A percentile compares a stretch with the other conserved stretches of the same genome.
Conservation (phyloP, 495 filamentous ascomycete species). For the Hypoxylon fragiforme region DNA sequence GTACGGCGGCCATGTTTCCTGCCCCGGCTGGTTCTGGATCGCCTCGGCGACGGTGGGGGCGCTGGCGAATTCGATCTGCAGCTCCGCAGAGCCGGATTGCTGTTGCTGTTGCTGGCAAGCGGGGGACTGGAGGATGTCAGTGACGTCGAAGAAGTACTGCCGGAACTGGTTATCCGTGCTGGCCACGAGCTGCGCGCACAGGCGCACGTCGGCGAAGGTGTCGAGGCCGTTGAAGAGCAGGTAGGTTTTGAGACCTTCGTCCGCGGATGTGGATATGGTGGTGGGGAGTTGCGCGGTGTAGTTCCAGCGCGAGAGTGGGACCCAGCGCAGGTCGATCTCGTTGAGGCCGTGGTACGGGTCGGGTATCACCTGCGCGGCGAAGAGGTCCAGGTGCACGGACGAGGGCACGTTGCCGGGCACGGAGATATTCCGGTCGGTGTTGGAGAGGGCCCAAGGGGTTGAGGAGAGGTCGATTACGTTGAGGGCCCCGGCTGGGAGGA, state of each 20-base stretch:
- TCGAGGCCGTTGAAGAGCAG: slow-evolving; percentile 69
- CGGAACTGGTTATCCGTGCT: slow-evolving; percentile 73
- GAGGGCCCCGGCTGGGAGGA: slow-evolving; percentile 8
- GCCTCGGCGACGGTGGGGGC: slow-evolving; percentile 52
- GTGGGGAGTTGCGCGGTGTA: slow-evolving; percentile 57
- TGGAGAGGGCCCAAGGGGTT: slow-evolving; percentile 60
- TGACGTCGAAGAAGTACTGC: slow-evolving; percentile 70
- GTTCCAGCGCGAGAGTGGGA: slow-evolving; percentile 63
- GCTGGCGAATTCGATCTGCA: slow-evolving; percentile 61
- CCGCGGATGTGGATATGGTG: slow-evolving; percentile 54
- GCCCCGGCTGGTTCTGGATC: slow-evolving; percentile 56
- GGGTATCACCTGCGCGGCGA: slow-evolving; percentile 55
- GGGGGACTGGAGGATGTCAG: no score
- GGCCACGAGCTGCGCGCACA: slow-evolving; percentile 64
- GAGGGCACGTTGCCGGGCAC: slow-evolving; percentile 65
- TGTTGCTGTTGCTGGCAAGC: slow-evolving; percentile 54
- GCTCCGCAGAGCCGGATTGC: slow-evolving; percentile 45
- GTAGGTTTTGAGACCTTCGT: slow-evolving; percentile 41
- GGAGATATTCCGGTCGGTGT: slow-evolving; percentile 53
- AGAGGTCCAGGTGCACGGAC: slow-evolving; percentile 65
- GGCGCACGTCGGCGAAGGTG: slow-evolving; percentile 63
- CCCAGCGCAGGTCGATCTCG: slow-evolving; percentile 65
- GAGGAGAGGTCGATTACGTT: slow-evolving; percentile 56
- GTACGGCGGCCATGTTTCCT: slow-evolving; percentile 55
- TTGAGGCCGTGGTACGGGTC: slow-evolving; percentile 63